Conservation (phyloP, 495 filamentous ascomycete genomes). For the Podospora pseudopauciseta region DNA sequence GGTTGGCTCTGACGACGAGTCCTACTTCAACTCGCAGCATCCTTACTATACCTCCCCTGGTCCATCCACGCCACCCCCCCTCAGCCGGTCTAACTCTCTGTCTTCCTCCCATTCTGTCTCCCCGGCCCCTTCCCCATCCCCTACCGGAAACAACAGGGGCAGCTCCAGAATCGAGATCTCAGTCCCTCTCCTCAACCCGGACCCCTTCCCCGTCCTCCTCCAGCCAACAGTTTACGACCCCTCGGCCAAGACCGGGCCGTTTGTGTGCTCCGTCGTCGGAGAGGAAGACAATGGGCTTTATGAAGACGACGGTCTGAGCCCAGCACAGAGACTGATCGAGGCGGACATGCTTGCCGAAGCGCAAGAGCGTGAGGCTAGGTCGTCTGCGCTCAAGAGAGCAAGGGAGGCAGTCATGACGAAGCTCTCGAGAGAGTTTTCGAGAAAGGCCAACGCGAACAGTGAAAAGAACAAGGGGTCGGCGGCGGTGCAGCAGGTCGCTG, state of each 20-base stretch:
- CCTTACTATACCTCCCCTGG: slow-evolving; percentile 1
- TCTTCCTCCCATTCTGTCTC: slow-evolving; percentile 12
- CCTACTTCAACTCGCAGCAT: slow-evolving; percentile 20
- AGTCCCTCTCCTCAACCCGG: slow-evolving; percentile 44
- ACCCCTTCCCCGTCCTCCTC: slow-evolving; percentile 42
- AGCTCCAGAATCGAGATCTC: slow-evolving; percentile 36
- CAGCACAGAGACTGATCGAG: slow-evolving; percentile 42
- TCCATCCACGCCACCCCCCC: slow-evolving; percentile 6
- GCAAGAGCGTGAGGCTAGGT: slow-evolving; percentile 40
- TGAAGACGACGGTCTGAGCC: slow-evolving; percentile 37
- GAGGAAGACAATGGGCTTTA: not conserved
- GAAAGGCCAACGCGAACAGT: slow-evolving; percentile 2
- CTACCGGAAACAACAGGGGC: slow-evolving; percentile 8
- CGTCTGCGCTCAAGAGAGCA: slow-evolving; percentile 41
- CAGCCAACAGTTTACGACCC: slow-evolving; percentile 48
- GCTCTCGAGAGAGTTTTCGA: slow-evolving; percentile 41
- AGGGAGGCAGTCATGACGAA: slow-evolving; percentile 46
- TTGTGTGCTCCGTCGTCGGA: slow-evolving; percentile 11
- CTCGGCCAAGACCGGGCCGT: slow-evolving; percentile 32
- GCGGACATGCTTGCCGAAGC: slow-evolving; percentile 38
- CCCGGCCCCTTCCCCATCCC: not conserved
- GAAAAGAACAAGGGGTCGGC: slow-evolving; percentile 27
- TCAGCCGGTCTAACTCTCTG: slow-evolving; percentile 8
- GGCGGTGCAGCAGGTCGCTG: slow-evolving; percentile 22
- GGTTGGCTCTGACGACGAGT: slow-evolving; percentile 39